A percentile compares a stretch with the other conserved stretches of the same genome.
These are phyloP conservation scores for Eustoma russellianum DNA, from an alignment of 257 asterid species.

Conservation along the genomic window DNA sequence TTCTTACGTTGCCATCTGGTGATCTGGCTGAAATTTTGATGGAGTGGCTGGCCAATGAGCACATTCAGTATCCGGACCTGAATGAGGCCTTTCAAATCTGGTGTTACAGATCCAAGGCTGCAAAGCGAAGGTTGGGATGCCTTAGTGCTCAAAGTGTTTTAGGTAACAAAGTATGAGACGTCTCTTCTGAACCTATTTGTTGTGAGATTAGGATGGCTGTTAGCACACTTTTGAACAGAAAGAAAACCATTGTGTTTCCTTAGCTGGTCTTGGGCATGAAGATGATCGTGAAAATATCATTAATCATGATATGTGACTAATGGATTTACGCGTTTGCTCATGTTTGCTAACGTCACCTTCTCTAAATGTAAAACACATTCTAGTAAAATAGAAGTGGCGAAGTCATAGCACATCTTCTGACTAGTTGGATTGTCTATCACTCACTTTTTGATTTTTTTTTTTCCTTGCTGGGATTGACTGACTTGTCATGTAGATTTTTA, in stretches of 20 bases:
- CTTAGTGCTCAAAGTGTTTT: conserved; percentile 25
- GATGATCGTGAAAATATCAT: too few species aligned
- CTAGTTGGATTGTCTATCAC: too few species aligned
- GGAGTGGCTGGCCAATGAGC: conserved; percentile 57
- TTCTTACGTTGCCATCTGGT: conserved; percentile 64
- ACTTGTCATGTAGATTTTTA: too few species aligned
- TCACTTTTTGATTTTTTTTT: too few species aligned
- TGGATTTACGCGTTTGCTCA: too few species aligned
- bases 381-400: too few species aligned
- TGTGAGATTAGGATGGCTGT: background rate
- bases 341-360: too few species aligned
- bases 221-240: background rate
- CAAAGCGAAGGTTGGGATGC: conserved; percentile 50
- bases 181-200: background rate
- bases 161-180: conserved; percentile 26
- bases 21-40: conserved; percentile 70
- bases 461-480: too few species aligned
- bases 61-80: conserved; percentile 62
- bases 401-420: too few species aligned
- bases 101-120: conserved; percentile 87
- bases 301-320: too few species aligned
- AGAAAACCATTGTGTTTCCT: background rate
- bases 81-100: conserved; percentile 86
- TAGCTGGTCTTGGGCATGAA: background rate
- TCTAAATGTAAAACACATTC: too few species aligned